These are phyloP conservation scores for Phytopythium mirpurense DNA, from an alignment of 352 stramenopile species.

Conservation along the genomic window DNA sequence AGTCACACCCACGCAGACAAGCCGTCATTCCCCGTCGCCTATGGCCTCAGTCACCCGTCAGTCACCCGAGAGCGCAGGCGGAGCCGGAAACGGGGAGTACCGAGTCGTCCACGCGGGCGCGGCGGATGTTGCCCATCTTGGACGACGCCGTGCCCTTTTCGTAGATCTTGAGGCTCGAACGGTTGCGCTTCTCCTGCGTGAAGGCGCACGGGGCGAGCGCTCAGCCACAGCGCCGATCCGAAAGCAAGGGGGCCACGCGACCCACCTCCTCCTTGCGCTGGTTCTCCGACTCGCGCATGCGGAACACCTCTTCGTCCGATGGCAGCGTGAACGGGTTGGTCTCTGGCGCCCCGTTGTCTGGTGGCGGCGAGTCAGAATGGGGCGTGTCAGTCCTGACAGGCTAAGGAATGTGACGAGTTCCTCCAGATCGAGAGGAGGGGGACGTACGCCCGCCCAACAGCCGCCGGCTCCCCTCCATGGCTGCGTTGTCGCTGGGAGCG, in stretches of 20 bases:
- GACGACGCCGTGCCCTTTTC: slow-evolving; percentile 84
- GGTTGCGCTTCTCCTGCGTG: slow-evolving; percentile 63
- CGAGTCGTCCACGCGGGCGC: slow-evolving; percentile 58
- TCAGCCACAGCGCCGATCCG: no score
- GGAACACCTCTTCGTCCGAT: slow-evolving; percentile 93
- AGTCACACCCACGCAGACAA: background rate
- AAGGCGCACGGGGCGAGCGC: no score
- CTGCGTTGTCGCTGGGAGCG: background rate
- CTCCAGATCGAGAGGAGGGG: background rate
- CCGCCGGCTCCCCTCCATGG: slow-evolving; percentile 19
- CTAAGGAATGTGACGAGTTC: no score
- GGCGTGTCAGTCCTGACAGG: background rate
- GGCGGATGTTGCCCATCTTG: slow-evolving; percentile 77
- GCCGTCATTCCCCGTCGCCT: background rate
- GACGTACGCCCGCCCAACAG: background rate
- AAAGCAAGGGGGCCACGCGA: no score
- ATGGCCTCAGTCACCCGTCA: background rate
- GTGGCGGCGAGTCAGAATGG: no score
- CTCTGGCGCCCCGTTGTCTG: slow-evolving; percentile 41
- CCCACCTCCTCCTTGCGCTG: slow-evolving; percentile 72
- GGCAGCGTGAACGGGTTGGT: slow-evolving; percentile 91
- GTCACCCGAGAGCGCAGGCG: background rate
- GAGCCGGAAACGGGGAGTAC: slow-evolving; percentile 17
- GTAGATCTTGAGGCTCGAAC: slow-evolving; percentile 80
- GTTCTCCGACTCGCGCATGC: slow-evolving; percentile 89